Percentiles rank a stretch among this genome's conserved stretches.
Evolutionary conservation across 495 filamentous ascomycete species (phyloP).

Genomic region (Daldinia bambusicola): DNA sequence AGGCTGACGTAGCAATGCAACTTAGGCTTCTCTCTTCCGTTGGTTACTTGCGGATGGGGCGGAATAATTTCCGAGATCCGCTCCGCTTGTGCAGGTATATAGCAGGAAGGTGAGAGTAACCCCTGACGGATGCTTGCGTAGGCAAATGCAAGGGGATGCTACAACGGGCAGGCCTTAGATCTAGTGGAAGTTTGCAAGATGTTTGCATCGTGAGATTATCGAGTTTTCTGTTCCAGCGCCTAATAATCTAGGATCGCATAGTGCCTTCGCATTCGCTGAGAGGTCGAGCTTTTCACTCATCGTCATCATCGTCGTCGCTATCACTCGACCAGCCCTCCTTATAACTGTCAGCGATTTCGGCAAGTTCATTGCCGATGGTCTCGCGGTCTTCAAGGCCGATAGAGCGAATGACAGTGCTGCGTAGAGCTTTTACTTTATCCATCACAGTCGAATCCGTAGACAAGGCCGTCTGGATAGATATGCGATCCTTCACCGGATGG

Average conservation of each 20-base stretch:
- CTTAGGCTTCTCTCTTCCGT: not conserved
- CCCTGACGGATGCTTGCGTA: not conserved
- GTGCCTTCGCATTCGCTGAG: not conserved
- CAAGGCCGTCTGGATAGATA: constrained; percentile 71
- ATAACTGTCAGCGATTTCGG: constrained; percentile 86
- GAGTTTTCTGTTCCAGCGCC: not conserved
- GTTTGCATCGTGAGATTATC: not conserved
- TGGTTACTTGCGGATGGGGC: not conserved
- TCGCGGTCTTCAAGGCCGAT: constrained; percentile 83
- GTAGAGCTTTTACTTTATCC: constrained; percentile 71
- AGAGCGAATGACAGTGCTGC: constrained; percentile 64
- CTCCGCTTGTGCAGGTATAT: not conserved
- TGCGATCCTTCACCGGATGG: constrained; percentile 50
- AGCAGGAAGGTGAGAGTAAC: not conserved
- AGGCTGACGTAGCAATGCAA: not conserved
- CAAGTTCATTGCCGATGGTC: constrained; percentile 80
- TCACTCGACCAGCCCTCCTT: constrained; percentile 90
- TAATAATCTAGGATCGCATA: not conserved
- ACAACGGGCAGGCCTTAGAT: not conserved
- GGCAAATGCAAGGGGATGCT: not conserved
- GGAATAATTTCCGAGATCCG: not conserved
- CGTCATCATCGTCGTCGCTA: constrained; percentile 84
- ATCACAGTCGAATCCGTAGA: constrained; percentile 79
- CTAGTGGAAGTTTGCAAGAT: no score
- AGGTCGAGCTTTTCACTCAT: constrained; percentile 34